phyloP scores from a whole-genome alignment of 805 yeast genomes.

The Torulaspora maleeae region DNA sequence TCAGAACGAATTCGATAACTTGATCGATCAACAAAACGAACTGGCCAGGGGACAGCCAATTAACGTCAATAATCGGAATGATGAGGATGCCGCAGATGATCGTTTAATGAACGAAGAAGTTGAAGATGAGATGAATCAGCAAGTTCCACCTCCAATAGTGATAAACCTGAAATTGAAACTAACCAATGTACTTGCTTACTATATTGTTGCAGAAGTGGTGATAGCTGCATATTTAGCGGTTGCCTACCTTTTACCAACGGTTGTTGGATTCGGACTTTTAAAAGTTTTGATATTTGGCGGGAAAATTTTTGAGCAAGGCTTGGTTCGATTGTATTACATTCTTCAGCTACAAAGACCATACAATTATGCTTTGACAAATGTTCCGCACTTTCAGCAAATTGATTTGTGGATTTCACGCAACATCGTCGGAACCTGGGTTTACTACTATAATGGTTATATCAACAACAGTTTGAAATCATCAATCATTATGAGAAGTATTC shows the following conservation, averaged over 20 bases:
- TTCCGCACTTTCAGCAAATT: constrained; percentile 6
- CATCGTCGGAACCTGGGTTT: constrained; percentile 8
- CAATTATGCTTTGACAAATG: constrained; percentile 1
- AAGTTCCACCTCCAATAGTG: constrained; percentile 27
- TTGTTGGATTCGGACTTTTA: constrained; percentile 38
- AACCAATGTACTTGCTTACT: constrained; percentile 24
- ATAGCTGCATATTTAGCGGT: constrained; percentile 38
- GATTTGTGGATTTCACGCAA: constrained; percentile 16
- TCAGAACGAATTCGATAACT: constrained; percentile 24
- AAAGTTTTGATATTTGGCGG: constrained; percentile 17
- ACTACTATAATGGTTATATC: constrained; percentile 20
- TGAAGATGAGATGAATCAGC: constrained; percentile 16
- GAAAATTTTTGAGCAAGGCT: constrained; percentile 14
- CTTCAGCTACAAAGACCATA: constrained; percentile 8
- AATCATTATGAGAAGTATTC: constrained; percentile 25
- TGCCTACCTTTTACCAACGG: constrained; percentile 47
- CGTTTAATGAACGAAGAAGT: constrained; percentile 9
- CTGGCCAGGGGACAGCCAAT: constrained; percentile 5
- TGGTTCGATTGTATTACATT: constrained; percentile 10
- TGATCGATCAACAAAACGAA: constrained; percentile 14
- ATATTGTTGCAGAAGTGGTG: constrained; percentile 28
- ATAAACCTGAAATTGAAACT: constrained; percentile 26
- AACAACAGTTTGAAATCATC: constrained; percentile 22
- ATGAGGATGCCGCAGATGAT: constrained; percentile 17
- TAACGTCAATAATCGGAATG: neutral